A percentile compares a stretch with the other conserved stretches of the same genome.
These are phyloP conservation scores for Glycyrrhiza uralensis DNA, from an alignment of 306 rosid genomes.

Conservation along the genomic window DNA sequence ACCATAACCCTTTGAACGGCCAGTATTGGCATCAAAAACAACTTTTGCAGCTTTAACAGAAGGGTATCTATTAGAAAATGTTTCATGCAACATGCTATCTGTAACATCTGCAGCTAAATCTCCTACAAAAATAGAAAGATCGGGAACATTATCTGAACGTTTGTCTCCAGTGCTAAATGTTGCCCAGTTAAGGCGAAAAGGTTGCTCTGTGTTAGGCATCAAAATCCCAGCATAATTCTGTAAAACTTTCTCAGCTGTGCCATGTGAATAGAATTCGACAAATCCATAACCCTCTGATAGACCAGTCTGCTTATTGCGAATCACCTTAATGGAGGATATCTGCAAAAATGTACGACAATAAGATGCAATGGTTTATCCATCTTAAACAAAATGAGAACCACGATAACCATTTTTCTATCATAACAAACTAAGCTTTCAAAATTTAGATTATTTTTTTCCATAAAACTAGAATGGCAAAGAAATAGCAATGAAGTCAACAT, in stretches of 20 bases:
- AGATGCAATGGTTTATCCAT: background rate
- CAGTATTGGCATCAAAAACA: conserved; percentile 92
- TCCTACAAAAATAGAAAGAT: conserved; percentile 94
- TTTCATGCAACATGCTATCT: conserved; percentile 74
- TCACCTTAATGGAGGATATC: conserved; percentile 80
- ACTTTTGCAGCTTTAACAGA: conserved; percentile 95
- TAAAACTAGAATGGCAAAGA: conserved; percentile 12
- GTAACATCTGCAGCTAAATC: conserved; percentile 94
- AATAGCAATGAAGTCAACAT: background rate
- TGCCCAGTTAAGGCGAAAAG: conserved; percentile 96
- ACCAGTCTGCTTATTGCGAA: conserved; percentile 87
- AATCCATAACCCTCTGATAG: conserved; percentile 93
- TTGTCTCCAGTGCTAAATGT: conserved; percentile 85
- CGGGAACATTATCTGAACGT: conserved; percentile 83
- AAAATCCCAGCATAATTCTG: conserved; percentile 59
- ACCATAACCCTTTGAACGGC: conserved; percentile 96
- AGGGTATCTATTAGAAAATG: conserved; percentile 70
- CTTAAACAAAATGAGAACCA: background rate
- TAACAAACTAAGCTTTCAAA: background rate
- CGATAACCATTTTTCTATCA: background rate
- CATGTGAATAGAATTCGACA: conserved; percentile 76
- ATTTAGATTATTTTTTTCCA: background rate
- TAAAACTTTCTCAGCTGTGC: conserved; percentile 79
- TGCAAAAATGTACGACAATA: conserved; percentile 28
- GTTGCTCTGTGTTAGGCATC: conserved; percentile 88